Conservation (phyloP, 1,284 basidiomycete genomes). For the Schizophyllum amplum region DNA sequence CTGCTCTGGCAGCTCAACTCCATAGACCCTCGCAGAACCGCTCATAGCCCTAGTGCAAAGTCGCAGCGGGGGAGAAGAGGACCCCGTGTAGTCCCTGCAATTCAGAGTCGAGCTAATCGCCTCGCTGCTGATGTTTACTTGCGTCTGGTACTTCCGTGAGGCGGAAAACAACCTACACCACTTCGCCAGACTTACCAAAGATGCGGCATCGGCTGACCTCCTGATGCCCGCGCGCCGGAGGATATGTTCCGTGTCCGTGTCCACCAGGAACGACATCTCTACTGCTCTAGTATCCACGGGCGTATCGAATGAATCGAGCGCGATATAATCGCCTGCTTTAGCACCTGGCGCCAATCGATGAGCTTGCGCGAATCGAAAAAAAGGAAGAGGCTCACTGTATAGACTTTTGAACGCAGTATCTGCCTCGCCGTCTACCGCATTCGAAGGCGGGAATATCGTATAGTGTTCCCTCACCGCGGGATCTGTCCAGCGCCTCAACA, state of each 20-base stretch:
- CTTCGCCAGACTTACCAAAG: too few species aligned
- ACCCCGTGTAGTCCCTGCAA: background rate
- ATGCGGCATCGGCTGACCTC: too few species aligned
- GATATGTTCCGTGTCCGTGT: background rate
- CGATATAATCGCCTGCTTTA: background rate
- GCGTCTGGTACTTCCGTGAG: background rate
- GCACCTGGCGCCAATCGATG: background rate
- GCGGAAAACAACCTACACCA: too few species aligned
- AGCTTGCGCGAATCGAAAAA: background rate
- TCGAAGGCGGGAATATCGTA: conserved; percentile 37
- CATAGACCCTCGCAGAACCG: background rate
- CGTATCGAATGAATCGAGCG: background rate
- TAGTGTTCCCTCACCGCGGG: conserved; percentile 29
- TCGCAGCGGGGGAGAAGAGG: background rate
- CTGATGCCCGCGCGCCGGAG: too few species aligned
- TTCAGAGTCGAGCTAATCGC: background rate
- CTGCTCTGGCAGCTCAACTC: background rate
- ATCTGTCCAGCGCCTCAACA: conserved; percentile 19
- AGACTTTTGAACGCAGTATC: conserved; percentile 44
- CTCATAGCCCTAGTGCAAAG: background rate
- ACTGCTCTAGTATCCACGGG: background rate
- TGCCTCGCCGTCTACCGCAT: conserved; percentile 44
- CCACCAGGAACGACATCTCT: background rate
- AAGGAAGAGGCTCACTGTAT: conserved; percentile 21
- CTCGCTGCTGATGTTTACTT: background rate